Percentiles rank a stretch among this genome's conserved stretches.
phyloP scores from a whole-genome alignment of 2,329 filamentous ascomycete genomes.

The Pseudovirgaria hyperparasitica region DNA sequence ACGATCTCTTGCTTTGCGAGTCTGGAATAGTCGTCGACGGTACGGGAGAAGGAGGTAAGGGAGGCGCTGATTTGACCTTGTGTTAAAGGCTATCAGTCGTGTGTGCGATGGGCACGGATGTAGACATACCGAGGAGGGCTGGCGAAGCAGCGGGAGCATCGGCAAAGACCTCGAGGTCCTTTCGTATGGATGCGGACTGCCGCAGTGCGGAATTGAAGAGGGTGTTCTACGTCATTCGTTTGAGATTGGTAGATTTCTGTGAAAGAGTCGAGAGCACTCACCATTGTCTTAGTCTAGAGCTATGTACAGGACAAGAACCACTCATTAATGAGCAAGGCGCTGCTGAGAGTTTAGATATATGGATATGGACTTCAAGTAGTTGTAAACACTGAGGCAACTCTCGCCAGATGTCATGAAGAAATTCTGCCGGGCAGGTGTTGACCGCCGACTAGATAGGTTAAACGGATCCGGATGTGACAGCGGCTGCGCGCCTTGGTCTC shows the following conservation, averaged over 20 bases:
- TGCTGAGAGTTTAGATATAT: too few relatives aligned
- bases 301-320: too few relatives aligned
- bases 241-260: background rate
- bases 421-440: too few relatives aligned
- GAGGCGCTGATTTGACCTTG: slow-evolving; percentile 29
- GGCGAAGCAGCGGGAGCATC: slow-evolving; percentile 45
- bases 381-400: too few relatives aligned
- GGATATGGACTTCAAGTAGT: too few relatives aligned
- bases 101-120: background rate
- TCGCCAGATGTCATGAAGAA: too few relatives aligned
- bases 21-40: slow-evolving; percentile 80
- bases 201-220: slow-evolving; percentile 77
- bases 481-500: too few relatives aligned
- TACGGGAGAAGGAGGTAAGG: slow-evolving; percentile 71
- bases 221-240: slow-evolving; percentile 53
- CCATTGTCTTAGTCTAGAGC: too few relatives aligned
- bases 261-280: too few relatives aligned
- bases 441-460: too few relatives aligned
- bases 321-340: too few relatives aligned
- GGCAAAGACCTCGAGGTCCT: slow-evolving; percentile 60
- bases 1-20: slow-evolving; percentile 83
- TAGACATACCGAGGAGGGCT: slow-evolving; percentile 44
- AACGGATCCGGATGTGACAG: too few relatives aligned
- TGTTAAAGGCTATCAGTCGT: background rate
- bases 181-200: slow-evolving; percentile 68